These are phyloP conservation scores for Amauroascus verrucosus DNA, from an alignment of 2,329 filamentous ascomycete genomes.

Conservation along the genomic window DNA sequence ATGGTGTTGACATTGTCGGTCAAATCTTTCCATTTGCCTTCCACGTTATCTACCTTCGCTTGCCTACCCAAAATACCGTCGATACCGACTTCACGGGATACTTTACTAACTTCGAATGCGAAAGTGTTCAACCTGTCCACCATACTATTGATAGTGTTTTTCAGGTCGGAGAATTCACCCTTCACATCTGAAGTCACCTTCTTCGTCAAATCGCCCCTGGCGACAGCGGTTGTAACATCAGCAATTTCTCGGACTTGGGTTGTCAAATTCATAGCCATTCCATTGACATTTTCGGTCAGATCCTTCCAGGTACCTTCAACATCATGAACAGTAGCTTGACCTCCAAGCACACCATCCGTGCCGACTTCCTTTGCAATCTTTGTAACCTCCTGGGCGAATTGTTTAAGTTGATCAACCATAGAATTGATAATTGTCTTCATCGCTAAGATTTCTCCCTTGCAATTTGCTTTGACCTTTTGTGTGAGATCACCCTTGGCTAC, in stretches of 20 bases:
- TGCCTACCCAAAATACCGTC: constrained; percentile 55
- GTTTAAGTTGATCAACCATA: constrained; percentile 96
- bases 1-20: constrained; percentile 60
- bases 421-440: constrained; percentile 98
- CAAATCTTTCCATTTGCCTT: constrained; percentile 57
- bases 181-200: constrained; percentile 92
- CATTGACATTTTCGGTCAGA: constrained; percentile 89
- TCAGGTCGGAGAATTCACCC: constrained; percentile 88
- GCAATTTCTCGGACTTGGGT: constrained; percentile 97
- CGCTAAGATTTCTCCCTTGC: constrained; percentile 81
- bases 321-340: constrained; percentile 90
- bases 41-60: constrained; percentile 54
- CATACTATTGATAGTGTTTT: constrained; percentile 73
- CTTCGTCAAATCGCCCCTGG: constrained; percentile 84
- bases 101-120: constrained; percentile 56
- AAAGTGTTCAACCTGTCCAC: constrained; percentile 55
- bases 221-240: constrained; percentile 90
- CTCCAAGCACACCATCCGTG: constrained; percentile 85
- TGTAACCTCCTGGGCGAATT: constrained; percentile 94
- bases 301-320: constrained; percentile 97
- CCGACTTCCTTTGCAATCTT: constrained; percentile 94
- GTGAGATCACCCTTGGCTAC: constrained; percentile 79
- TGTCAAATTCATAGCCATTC: constrained; percentile 96
- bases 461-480: constrained; percentile 90
- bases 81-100: constrained; percentile 54